Evolutionary conservation across 495 filamentous ascomycete species (phyloP).

Genomic region (Achaetomiella virescens): DNA sequence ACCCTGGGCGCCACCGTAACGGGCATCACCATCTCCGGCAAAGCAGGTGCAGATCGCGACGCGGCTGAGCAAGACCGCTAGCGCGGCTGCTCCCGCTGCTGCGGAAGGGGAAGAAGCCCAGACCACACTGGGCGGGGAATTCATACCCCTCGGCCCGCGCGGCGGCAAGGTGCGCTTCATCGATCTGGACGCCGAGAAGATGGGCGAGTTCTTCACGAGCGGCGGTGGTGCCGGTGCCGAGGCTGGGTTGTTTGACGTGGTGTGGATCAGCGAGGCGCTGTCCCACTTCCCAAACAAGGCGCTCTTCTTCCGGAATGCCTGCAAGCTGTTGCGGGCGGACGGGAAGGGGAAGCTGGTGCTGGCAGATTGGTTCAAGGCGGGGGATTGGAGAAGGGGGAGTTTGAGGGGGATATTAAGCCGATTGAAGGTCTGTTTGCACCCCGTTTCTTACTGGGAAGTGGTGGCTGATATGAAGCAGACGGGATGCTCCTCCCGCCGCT

Average conservation of each 20-base stretch:
- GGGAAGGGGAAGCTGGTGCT: slow-evolving; percentile 41
- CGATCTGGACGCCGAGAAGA: slow-evolving; percentile 54
- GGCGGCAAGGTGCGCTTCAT: slow-evolving; percentile 42
- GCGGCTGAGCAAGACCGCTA: slow-evolving; percentile 35
- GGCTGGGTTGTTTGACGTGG: slow-evolving; percentile 39
- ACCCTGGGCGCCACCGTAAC: slow-evolving; percentile 43
- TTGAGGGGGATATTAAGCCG: slow-evolving; percentile 47
- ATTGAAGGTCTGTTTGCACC: slow-evolving; percentile 40
- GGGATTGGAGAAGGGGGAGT: slow-evolving; percentile 36
- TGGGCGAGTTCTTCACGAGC: slow-evolving; percentile 42
- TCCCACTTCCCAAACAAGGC: slow-evolving; percentile 52
- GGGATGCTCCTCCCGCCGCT: slow-evolving; percentile 52
- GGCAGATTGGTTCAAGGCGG: slow-evolving; percentile 53
- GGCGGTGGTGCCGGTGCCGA: not conserved
- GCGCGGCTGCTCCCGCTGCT: slow-evolving; percentile 21
- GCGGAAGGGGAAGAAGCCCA: not conserved
- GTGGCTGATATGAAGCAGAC: slow-evolving; percentile 24
- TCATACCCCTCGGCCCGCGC: slow-evolving; percentile 29
- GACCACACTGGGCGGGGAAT: slow-evolving; percentile 18
- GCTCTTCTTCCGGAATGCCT: slow-evolving; percentile 48
- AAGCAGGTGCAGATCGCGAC: slow-evolving; percentile 49
- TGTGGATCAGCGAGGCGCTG: slow-evolving; percentile 56
- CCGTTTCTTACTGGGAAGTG: not conserved
- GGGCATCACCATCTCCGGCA: slow-evolving; percentile 52
- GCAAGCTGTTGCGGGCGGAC: slow-evolving; percentile 29